Evolutionary conservation across 345 rosid species (phyloP).

Genomic region (Brassica carinata): DNA sequence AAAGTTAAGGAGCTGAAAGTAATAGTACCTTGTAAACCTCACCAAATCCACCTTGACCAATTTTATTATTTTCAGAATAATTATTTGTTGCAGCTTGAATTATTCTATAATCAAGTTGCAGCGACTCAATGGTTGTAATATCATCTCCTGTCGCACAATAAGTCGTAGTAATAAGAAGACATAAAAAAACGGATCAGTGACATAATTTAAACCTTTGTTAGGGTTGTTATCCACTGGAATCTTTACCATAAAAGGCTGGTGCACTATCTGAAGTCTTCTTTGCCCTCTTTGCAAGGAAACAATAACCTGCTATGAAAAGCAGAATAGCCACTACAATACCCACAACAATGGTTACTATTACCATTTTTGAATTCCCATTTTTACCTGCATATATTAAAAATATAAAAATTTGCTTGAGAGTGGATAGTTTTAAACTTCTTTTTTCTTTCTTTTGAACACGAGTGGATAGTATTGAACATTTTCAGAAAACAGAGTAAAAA

Average conservation of each 20-base stretch:
- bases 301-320: constrained; percentile 39
- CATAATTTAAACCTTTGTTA: neutral
- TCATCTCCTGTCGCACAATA: constrained; percentile 36
- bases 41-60: constrained; percentile 76
- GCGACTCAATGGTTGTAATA: constrained; percentile 43
- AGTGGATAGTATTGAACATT: neutral
- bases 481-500: neutral
- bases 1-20: neutral
- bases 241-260: constrained; percentile 40
- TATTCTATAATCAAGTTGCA: constrained; percentile 47
- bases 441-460: too few species aligned
- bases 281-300: constrained; percentile 37
- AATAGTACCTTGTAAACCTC: constrained; percentile 60
- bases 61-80: constrained; percentile 48
- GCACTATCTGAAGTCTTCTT: constrained; percentile 27
- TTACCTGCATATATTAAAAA: constrained; percentile 33
- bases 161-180: neutral
- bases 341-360: constrained; percentile 40
- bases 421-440: neutral
- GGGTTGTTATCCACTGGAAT: neutral
- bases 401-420: neutral
- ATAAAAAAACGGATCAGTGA: neutral
- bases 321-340: constrained; percentile 26
- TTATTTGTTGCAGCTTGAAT: constrained; percentile 53
- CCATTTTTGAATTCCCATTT: constrained; percentile 11